Evolutionary conservation across 2,329 filamentous ascomycete species (phyloP).

Genomic region (Ampelomyces quisqualis): DNA sequence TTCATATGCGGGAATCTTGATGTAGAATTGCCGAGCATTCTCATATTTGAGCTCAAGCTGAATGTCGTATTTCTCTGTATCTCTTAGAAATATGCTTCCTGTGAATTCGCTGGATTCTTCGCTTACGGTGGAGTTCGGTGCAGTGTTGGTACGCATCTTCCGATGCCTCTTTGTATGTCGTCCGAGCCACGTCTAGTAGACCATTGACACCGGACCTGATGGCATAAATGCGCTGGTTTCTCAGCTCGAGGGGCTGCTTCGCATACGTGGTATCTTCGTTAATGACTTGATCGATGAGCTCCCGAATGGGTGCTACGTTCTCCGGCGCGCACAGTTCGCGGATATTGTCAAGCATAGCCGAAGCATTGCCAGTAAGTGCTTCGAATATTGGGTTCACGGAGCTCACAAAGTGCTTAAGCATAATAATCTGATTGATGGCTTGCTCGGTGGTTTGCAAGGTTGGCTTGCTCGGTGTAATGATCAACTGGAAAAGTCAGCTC

Average conservation of each 20-base stretch:
- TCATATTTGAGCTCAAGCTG: constrained; percentile 73
- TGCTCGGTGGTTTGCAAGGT: constrained; percentile 72
- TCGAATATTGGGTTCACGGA: constrained; percentile 67
- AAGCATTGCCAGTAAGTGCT: constrained; percentile 64
- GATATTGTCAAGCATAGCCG: constrained; percentile 66
- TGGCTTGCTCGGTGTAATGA: constrained; percentile 68
- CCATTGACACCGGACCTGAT: constrained; percentile 84
- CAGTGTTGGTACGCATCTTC: constrained; percentile 74
- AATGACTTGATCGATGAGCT: constrained; percentile 67
- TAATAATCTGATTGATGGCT: constrained; percentile 80
- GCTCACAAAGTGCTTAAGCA: constrained; percentile 78
- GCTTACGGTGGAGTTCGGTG: constrained; percentile 63
- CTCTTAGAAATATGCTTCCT: not conserved
- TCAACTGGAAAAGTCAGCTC: constrained; percentile 55
- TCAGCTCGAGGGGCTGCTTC: constrained; percentile 75
- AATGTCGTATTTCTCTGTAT: constrained; percentile 55
- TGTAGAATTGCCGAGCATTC: constrained; percentile 73
- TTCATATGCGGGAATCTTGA: constrained; percentile 64
- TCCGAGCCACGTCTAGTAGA: constrained; percentile 81
- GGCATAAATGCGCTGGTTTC: constrained; percentile 88
- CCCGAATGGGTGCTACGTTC: constrained; percentile 61
- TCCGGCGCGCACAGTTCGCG: constrained; percentile 67
- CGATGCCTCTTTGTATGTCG: constrained; percentile 86
- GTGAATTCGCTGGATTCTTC: too few species aligned
- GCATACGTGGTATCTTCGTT: constrained; percentile 81